Percentiles rank a stretch among this genome's conserved stretches.
Conservation (phyloP, 2,329 filamentous ascomycete genomes). For the Calcarisporium arbuscula region DNA sequence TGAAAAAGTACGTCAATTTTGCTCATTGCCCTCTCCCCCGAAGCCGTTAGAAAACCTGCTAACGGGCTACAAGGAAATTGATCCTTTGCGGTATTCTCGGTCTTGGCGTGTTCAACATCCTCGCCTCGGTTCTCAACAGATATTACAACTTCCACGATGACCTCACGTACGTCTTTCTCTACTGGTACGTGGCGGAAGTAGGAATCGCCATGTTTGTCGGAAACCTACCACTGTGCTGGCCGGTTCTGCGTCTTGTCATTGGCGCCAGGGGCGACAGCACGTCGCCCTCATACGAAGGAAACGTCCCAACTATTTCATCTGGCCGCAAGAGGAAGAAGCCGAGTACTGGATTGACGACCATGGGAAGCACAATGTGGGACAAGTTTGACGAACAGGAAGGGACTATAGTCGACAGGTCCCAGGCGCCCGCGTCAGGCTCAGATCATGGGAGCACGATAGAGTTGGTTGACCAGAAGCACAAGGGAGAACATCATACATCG, state of each 20-base stretch:
- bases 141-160: conserved; percentile 54
- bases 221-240: conserved; percentile 55
- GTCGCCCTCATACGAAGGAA: conserved; percentile 17
- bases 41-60: too few species aligned
- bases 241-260: conserved; percentile 41
- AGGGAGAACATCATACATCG: conserved; percentile 6
- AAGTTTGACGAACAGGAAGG: conserved; percentile 22
- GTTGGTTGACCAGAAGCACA: conserved; percentile 15
- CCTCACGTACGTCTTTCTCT: conserved; percentile 49
- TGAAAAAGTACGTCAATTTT: conserved; percentile 22
- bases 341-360: conserved; percentile 9
- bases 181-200: conserved; percentile 55
- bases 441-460: conserved; percentile 24
- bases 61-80: conserved; percentile 36
- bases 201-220: conserved; percentile 54
- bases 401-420: neutral
- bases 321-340: conserved; percentile 9
- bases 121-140: conserved; percentile 54
- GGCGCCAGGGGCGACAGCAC: conserved; percentile 16
- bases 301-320: conserved; percentile 12
- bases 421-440: neutral
- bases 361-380: conserved; percentile 20
- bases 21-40: too few species aligned
- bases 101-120: conserved; percentile 48
- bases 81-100: conserved; percentile 49